phyloP scores from a whole-genome alignment of 1,284 basidiomycete species.

The Austropuccinia psidii region DNA sequence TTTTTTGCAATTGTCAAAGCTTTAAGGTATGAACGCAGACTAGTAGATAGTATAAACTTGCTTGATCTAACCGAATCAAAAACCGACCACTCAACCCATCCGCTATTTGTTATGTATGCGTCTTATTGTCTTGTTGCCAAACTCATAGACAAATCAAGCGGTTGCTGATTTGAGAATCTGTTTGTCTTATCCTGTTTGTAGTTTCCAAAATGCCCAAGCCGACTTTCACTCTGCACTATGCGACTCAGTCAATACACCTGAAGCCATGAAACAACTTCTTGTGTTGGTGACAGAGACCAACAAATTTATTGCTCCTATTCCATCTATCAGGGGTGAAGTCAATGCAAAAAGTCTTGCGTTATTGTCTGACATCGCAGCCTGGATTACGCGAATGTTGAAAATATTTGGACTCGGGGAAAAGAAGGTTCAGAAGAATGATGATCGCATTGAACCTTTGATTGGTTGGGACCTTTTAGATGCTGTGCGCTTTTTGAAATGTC shows the following conservation, averaged over 20 bases:
- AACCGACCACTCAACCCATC: neutral
- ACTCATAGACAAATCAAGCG: neutral
- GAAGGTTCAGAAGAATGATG: constrained; percentile 51
- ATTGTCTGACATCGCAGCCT: constrained; percentile 66
- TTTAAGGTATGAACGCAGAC: constrained; percentile 48
- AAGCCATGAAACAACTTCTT: constrained; percentile 66
- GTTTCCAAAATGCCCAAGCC: constrained; percentile 66
- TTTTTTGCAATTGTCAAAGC: constrained; percentile 87
- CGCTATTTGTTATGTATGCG: neutral
- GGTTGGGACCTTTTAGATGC: constrained; percentile 52
- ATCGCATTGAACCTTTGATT: constrained; percentile 44
- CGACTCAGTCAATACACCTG: constrained; percentile 95
- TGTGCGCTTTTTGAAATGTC: too few species aligned
- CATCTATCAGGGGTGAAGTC: constrained; percentile 41
- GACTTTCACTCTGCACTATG: constrained; percentile 83
- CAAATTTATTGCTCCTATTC: constrained; percentile 61
- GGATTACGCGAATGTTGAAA: constrained; percentile 80
- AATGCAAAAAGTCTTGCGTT: constrained; percentile 52
- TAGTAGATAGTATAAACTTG: neutral
- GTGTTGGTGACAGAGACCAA: constrained; percentile 83
- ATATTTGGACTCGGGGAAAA: constrained; percentile 87
- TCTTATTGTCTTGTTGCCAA: neutral
- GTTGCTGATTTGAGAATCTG: neutral
- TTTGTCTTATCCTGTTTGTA: constrained; percentile 45
- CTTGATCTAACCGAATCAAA: neutral